Percentiles rank a stretch among this genome's conserved stretches.
phyloP scores from a whole-genome alignment of 805 yeast genomes.

The Saccharomycopsis selenospora region DNA sequence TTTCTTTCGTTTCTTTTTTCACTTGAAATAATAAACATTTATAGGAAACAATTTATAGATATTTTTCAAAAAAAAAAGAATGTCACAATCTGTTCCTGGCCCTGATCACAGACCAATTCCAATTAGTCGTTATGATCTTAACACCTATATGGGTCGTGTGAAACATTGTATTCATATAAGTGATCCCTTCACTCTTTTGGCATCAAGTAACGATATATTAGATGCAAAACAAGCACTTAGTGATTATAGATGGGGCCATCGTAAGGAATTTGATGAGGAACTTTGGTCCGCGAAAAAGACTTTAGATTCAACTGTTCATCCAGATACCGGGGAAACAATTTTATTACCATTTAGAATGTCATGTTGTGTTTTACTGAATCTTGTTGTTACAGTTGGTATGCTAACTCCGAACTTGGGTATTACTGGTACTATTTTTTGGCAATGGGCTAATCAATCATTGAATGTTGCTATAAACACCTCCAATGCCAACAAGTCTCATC shows the following conservation, averaged over 20 bases:
- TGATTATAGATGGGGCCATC: slow-evolving; percentile 64
- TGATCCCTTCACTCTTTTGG: slow-evolving; percentile 84
- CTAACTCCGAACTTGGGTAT: slow-evolving; percentile 88
- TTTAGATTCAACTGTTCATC: slow-evolving; percentile 89
- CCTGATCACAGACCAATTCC: slow-evolving; percentile 48
- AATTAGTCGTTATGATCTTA: slow-evolving; percentile 67
- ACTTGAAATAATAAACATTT: too few relatives aligned
- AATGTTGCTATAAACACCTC: slow-evolving; percentile 97
- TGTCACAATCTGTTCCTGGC: slow-evolving; percentile 2
- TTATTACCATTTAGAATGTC: slow-evolving; percentile 95
- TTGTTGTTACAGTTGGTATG: slow-evolving; percentile 97
- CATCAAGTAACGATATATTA: slow-evolving; percentile 55
- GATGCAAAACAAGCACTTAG: slow-evolving; percentile 58
- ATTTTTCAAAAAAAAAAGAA: not conserved
- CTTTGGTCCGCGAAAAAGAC: slow-evolving; percentile 85
- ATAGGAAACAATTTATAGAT: too few relatives aligned
- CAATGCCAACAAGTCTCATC: slow-evolving; percentile 92
- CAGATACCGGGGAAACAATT: slow-evolving; percentile 94
- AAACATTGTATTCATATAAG: slow-evolving; percentile 89
- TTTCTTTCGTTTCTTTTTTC: too few relatives aligned
- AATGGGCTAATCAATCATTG: slow-evolving; percentile 91
- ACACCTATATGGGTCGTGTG: slow-evolving; percentile 89
- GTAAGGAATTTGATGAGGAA: slow-evolving; percentile 59
- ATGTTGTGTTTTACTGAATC: slow-evolving; percentile 83
- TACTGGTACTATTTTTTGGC: slow-evolving; percentile 94